phyloP scores from a whole-genome alignment of 75 land plant genomes.

The Cunninghamia lanceolata region DNA sequence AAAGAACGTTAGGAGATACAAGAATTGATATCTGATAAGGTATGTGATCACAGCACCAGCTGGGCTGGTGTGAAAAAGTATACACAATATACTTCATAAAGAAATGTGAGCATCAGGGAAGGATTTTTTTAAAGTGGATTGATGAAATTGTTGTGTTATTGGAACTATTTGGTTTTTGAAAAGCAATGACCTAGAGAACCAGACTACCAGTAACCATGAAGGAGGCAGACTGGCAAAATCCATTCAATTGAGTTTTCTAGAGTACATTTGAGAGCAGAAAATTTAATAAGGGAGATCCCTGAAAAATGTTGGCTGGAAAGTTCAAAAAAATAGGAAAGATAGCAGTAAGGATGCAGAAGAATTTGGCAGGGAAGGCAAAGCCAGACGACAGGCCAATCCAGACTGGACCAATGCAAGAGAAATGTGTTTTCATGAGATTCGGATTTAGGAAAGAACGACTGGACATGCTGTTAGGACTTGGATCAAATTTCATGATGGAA shows the following conservation, averaged over 20 bases:
- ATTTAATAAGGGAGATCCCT: not conserved
- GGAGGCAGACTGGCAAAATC: not conserved
- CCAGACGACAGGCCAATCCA: not conserved
- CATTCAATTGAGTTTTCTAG: not conserved
- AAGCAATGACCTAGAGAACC: not conserved
- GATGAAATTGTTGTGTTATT: not conserved
- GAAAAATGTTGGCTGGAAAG: not conserved
- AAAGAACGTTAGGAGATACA: not conserved
- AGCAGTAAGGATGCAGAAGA: not conserved
- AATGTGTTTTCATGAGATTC: not conserved
- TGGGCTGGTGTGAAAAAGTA: not conserved
- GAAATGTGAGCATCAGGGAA: not conserved
- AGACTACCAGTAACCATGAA: not conserved
- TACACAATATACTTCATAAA: not conserved
- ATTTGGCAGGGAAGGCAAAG: not conserved
- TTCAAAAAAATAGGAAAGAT: not conserved
- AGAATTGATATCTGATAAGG: not conserved
- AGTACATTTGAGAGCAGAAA: not conserved
- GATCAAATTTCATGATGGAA: not conserved
- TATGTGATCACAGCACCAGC: not conserved
- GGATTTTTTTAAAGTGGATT: not conserved
- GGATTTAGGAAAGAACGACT: not conserved
- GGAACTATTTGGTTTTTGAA: not conserved
- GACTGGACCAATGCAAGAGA: not conserved
- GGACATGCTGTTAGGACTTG: not conserved